Evolutionary conservation across 371 early-diverging fungal genomes (phyloP), one percentile per base, ranked within the genome.

Genomic region (Coemansia sp.): DNA sequence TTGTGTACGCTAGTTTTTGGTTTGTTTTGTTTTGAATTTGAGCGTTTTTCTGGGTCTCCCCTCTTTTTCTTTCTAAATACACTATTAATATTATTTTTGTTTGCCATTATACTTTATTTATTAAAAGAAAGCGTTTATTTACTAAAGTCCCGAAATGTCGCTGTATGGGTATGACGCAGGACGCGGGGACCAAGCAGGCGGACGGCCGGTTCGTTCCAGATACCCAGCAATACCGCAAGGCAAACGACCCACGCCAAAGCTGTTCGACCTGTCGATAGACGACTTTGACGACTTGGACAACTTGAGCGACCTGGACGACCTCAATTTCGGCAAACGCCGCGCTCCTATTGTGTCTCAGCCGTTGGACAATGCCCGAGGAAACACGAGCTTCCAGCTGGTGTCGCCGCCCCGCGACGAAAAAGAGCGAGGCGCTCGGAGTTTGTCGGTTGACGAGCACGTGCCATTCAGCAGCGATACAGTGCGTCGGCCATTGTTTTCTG

Each of bases 221-320:
- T 70, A 70, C 45, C 34, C 70, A 11, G 45, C 55, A 37, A 42
- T 61, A 27, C 26, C 45, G 11, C 24, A 62, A 16, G 22, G 56
- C 31, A 62, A 58, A 22, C 24, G 21, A 18, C 27, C 58, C 6
- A 42, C 42, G 0, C 53, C 64, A 1, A 66, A 60, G 40, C 64
- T 63, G 2, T 67, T 71, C 4, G 64, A 64, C 54, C 34, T 63
- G 18, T 63, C 71, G 11, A 48, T 53, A 45, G 75, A 71, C 26
- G 72, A 71, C 37, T 45, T 61, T 42, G 67, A 71, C 26, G 67
- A 71, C 37, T 31, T 61, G 8, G 66, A 60, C 54, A 61, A 40
- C 24, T 57, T 72, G 53, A 71, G 75, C 64, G 75, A 75, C 52
- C 24, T 74, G 26, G 75, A 74, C n/a, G 59, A 70, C 64, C 69